Evolutionary conservation across 805 yeast genomes (phyloP).

Genomic region (Yarrowia bubula): DNA sequence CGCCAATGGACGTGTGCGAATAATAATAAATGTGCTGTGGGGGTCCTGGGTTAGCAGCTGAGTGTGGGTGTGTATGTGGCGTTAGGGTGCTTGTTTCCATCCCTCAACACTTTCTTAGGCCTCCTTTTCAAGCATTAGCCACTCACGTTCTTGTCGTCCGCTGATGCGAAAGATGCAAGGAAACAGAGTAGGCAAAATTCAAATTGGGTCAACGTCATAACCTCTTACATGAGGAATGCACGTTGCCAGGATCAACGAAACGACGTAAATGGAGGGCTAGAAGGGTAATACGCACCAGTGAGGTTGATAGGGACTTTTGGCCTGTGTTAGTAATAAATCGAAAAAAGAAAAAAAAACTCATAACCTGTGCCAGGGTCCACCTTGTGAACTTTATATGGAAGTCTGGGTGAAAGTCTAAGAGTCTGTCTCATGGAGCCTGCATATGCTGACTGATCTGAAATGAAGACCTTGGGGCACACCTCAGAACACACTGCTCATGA

Average conservation of each 20-base stretch:
- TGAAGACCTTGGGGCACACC: no score
- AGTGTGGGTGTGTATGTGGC: background rate
- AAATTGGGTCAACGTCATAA: background rate
- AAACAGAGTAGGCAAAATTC: conserved; percentile 16
- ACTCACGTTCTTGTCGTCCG: conserved; percentile 26
- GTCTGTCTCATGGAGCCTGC: background rate
- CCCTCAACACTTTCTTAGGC: no score
- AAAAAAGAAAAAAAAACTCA: background rate
- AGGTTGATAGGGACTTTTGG: background rate
- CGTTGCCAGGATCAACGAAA: background rate
- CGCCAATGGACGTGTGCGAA: conserved; percentile 16
- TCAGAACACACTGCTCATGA: background rate
- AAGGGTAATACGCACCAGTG: background rate
- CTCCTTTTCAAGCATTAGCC: background rate
- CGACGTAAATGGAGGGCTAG: background rate
- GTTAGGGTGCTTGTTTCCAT: no score
- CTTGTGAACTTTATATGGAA: background rate
- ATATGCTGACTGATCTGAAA: background rate
- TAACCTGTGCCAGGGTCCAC: conserved; percentile 3
- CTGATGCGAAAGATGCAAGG: conserved; percentile 24
- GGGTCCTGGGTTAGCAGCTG: conserved; percentile 1
- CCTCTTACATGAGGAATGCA: conserved; percentile 19
- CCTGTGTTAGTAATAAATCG: background rate
- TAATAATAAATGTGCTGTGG: conserved; percentile 17
- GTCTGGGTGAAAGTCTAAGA: no score